Conservation (phyloP, 371 early-diverging fungal species). For the Lichtheimia hyalospora region DNA sequence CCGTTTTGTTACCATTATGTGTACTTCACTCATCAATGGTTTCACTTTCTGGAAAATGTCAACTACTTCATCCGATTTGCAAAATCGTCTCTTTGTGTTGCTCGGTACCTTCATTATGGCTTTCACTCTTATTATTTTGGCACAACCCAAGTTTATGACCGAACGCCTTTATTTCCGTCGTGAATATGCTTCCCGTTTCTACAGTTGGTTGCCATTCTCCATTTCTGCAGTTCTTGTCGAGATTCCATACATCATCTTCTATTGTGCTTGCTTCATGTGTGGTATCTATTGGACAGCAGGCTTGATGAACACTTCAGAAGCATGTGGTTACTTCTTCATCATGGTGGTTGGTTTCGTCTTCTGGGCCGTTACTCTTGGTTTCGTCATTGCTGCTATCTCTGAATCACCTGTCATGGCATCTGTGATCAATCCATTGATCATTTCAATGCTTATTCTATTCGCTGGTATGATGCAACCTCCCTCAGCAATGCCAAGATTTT, state of each 20-base stretch:
- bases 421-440: slow-evolving; percentile 71
- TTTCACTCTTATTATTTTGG: slow-evolving; percentile 49
- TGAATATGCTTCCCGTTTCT: slow-evolving; percentile 67
- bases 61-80: slow-evolving; percentile 51
- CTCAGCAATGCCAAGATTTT: slow-evolving; percentile 71
- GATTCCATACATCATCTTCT: slow-evolving; percentile 52
- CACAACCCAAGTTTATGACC: slow-evolving; percentile 64
- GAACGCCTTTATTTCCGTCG: slow-evolving; percentile 64
- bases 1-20: slow-evolving; percentile 42
- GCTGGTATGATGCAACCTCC: slow-evolving; percentile 74
- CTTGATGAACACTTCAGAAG: slow-evolving; percentile 35
- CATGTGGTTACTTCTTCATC: slow-evolving; percentile 55
- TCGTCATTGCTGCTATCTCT: slow-evolving; percentile 53
- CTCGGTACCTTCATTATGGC: slow-evolving; percentile 63
- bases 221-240: slow-evolving; percentile 47
- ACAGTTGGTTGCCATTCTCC: slow-evolving; percentile 63
- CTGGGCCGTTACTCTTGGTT: slow-evolving; percentile 63
- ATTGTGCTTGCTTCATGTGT: slow-evolving; percentile 51
- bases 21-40: slow-evolving; percentile 50
- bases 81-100: slow-evolving; percentile 65
- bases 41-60: slow-evolving; percentile 61
- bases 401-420: slow-evolving; percentile 15
- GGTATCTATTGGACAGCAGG: slow-evolving; percentile 64
- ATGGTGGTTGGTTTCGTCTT: slow-evolving; percentile 49
- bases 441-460: slow-evolving; percentile 69